Conservation (phyloP, 805 yeast species). For the Candida boleticola region DNA sequence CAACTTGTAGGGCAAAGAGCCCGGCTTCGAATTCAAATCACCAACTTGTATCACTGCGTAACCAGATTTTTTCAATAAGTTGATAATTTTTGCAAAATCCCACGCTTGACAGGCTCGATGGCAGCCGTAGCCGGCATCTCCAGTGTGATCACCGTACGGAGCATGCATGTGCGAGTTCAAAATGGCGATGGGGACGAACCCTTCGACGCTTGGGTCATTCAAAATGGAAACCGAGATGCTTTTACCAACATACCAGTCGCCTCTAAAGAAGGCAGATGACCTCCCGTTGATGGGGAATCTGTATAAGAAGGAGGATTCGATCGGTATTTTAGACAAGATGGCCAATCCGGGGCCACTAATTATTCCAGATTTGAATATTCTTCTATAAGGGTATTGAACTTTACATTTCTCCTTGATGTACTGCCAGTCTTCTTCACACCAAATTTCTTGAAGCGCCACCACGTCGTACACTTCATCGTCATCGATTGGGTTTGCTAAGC, state of each 20-base stretch:
- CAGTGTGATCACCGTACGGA: constrained; percentile 69
- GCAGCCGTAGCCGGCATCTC: constrained; percentile 87
- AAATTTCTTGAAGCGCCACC: constrained; percentile 90
- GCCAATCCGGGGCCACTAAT: constrained; percentile 92
- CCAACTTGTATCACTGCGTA: constrained; percentile 89
- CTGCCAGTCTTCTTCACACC: constrained; percentile 86
- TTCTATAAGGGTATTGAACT: constrained; percentile 54
- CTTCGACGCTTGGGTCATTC: constrained; percentile 42
- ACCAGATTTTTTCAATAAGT: constrained; percentile 64
- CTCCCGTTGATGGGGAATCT: constrained; percentile 92
- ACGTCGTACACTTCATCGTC: constrained; percentile 61
- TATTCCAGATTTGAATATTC: constrained; percentile 80
- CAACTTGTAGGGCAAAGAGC: constrained; percentile 74
- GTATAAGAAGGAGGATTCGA: constrained; percentile 72
- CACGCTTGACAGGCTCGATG: constrained; percentile 96
- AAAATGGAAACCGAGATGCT: constrained; percentile 72
- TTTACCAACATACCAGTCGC: constrained; percentile 98
- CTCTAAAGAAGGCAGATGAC: constrained; percentile 89
- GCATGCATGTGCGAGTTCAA: constrained; percentile 97
- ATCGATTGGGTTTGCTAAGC: constrained; percentile 39
- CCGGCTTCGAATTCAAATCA: constrained; percentile 88
- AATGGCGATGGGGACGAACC: constrained; percentile 63
- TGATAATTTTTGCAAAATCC: constrained; percentile 77
- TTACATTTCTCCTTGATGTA: constrained; percentile 49
- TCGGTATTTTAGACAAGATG: constrained; percentile 78